Base-by-base conservation (phyloP, 2,329 filamentous ascomycete species). In the Fusarium ramigenum region DNA sequence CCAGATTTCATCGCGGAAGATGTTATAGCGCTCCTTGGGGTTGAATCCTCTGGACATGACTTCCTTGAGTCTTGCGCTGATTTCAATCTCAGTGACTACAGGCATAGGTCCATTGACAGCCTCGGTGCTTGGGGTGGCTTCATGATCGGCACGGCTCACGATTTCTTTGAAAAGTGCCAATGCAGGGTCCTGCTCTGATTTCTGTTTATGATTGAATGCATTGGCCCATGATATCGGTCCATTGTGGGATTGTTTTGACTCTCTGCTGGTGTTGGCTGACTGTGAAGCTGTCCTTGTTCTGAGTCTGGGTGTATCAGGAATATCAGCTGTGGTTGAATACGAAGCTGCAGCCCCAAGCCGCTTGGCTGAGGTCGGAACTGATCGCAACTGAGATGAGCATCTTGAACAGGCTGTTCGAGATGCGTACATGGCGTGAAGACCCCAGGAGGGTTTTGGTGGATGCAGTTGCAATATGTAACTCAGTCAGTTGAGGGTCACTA, bases 81-180 rank as follows among this genome's bases (percentile, higher is more conserved):
- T 70, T 61, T 83, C 78, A 49, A 79, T 73, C 44, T 81, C 79
- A 8, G 67, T 67, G 32, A 78, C 19, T n/a, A 72, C 56, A 23
- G 71, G 34, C 32, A 43, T 59, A 32, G 71, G 18, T 10, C 21
- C 34, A 23, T 32, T 32, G 49, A 28, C 43, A 19, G 34, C 46
- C 28, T 52, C 52, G n/a, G 23, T 50, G 36, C 37, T 50, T 46
- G 37, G 18, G 23, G 53, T 44, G 19, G 75, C 46, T 34, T 49
- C 39, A 23, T n/a, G 30, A 43, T 65, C 42, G 25, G 42, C 50
- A 19, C 50, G 75, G 19, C 74, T 78, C 57, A 82, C 79, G n/a
- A 82, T 80, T 18, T 82, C 79, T 50, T 82, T 80, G 77, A 83
- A 83, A 21, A 82, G 66, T 3, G 79, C 80, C 42, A 82, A 47